These are phyloP conservation scores for Phoma sp. DNA, from an alignment of 2,329 filamentous ascomycete genomes.

Conservation along the genomic window DNA sequence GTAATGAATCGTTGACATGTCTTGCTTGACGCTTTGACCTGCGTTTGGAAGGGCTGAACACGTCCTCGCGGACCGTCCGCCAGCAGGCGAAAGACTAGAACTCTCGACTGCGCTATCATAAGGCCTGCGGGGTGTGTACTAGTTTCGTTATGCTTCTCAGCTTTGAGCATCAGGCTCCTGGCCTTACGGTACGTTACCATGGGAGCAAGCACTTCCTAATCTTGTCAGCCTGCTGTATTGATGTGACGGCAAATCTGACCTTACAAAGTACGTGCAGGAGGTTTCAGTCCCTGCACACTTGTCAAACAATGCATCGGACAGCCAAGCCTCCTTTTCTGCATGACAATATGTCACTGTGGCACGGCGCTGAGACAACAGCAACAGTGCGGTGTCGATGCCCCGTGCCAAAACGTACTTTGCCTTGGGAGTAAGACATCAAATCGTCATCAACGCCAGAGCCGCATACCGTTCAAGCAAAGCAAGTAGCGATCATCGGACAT, in stretches of 20 bases:
- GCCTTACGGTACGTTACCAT: too few relatives aligned
- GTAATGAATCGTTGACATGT: too few relatives aligned
- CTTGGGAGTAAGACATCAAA: not conserved
- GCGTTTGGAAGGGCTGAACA: too few relatives aligned
- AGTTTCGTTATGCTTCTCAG: too few relatives aligned
- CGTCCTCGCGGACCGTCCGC: too few relatives aligned
- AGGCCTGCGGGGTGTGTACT: too few relatives aligned
- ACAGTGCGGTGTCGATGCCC: not conserved
- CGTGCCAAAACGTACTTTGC: not conserved
- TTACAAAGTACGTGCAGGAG: not conserved
- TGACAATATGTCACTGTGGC: constrained; percentile 11
- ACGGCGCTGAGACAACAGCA: constrained; percentile 7
- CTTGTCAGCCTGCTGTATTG: too few relatives aligned
- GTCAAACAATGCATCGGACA: constrained; percentile 3
- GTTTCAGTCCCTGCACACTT: not conserved
- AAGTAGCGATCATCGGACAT: not conserved
- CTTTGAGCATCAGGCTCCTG: too few relatives aligned
- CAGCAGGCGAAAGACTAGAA: too few relatives aligned
- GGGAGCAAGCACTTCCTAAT: too few relatives aligned
- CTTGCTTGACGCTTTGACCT: too few relatives aligned
- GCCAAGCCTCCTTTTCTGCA: constrained; percentile 10
- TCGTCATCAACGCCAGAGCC: constrained; percentile 7
- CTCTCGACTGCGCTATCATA: too few relatives aligned
- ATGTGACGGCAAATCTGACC: not conserved
- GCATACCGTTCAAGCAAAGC: not conserved